These are phyloP conservation scores for Lachancea thermotolerans DNA, from an alignment of 805 yeast species.

Conservation along the genomic window DNA sequence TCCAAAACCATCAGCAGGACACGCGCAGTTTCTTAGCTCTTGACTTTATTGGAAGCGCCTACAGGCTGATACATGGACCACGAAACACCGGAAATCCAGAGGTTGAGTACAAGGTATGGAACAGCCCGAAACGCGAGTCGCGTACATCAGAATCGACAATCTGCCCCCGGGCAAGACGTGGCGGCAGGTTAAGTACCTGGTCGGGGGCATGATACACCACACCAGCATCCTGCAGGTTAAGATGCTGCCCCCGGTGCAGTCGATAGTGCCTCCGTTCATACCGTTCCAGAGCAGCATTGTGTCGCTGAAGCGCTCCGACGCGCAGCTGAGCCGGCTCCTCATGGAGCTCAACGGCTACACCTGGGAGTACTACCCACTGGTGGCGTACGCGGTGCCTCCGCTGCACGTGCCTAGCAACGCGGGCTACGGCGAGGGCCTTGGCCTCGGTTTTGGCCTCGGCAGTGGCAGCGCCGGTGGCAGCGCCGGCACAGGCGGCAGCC, in stretches of 20 bases:
- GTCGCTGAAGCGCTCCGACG: conserved; percentile 15
- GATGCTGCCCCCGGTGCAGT: conserved; percentile 28
- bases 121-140: conserved; percentile 4
- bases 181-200: conserved; percentile 29
- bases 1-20: too few species aligned
- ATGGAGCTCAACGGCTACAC: conserved; percentile 25
- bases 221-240: conserved; percentile 26
- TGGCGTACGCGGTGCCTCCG: conserved; percentile 23
- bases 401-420: conserved; percentile 4
- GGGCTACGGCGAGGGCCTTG: neutral
- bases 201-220: conserved; percentile 30
- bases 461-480: neutral
- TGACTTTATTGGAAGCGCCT: too few species aligned
- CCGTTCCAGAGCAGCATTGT: conserved; percentile 30
- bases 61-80: too few species aligned
- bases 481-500: too few species aligned
- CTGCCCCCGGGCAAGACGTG: conserved; percentile 31
- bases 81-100: neutral
- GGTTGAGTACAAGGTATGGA: conserved; percentile 1
- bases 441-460: neutral
- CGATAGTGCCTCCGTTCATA: conserved; percentile 28
- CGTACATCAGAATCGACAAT: conserved; percentile 25
- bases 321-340: conserved; percentile 21
- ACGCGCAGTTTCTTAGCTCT: too few species aligned
- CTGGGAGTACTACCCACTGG: conserved; percentile 29